Conservation (phyloP, 768 basidiomycete species). For the Mycena sanguinolenta region DNA sequence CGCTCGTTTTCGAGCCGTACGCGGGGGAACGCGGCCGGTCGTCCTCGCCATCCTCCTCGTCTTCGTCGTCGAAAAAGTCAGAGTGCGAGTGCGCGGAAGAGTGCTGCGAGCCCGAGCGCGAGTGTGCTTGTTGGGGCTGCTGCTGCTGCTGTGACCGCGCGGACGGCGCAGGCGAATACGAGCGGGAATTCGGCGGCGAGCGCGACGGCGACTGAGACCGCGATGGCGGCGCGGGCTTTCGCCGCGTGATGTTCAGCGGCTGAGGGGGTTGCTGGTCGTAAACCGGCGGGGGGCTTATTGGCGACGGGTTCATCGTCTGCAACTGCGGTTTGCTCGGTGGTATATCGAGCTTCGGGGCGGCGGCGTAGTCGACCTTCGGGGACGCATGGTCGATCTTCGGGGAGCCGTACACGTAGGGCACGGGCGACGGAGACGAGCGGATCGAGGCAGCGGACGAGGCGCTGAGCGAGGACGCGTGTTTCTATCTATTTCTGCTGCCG, state of each 20-base stretch:
- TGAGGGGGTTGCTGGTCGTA: conserved; percentile 22
- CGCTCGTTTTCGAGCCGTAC: too few relatives aligned
- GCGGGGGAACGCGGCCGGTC: too few relatives aligned
- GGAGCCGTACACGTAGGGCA: not conserved
- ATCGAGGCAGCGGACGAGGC: conserved; percentile 25
- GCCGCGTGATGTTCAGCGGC: conserved; percentile 8
- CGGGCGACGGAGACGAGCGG: conserved; percentile 25
- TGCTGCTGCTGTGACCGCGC: not conserved
- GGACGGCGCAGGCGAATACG: not conserved
- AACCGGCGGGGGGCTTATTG: conserved; percentile 18
- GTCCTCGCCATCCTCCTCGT: too few relatives aligned
- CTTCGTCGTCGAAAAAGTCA: not conserved
- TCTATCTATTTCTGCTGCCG: too few relatives aligned
- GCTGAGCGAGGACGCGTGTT: conserved; percentile 32
- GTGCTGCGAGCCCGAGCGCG: not conserved
- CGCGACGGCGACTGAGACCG: not conserved
- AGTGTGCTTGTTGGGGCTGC: not conserved
- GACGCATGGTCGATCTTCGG: not conserved
- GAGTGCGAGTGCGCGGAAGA: not conserved
- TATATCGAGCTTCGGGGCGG: too few relatives aligned
- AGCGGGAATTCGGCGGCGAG: conserved; percentile 3
- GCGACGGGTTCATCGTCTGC: conserved; percentile 2
- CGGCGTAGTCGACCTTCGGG: not conserved
- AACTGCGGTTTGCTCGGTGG: not conserved
- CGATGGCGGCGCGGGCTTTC: not conserved